Percentiles rank a stretch among this genome's conserved stretches.
These are phyloP conservation scores for Auricularia auricula-judae DNA, from an alignment of 768 basidiomycete species.

Conservation along the genomic window DNA sequence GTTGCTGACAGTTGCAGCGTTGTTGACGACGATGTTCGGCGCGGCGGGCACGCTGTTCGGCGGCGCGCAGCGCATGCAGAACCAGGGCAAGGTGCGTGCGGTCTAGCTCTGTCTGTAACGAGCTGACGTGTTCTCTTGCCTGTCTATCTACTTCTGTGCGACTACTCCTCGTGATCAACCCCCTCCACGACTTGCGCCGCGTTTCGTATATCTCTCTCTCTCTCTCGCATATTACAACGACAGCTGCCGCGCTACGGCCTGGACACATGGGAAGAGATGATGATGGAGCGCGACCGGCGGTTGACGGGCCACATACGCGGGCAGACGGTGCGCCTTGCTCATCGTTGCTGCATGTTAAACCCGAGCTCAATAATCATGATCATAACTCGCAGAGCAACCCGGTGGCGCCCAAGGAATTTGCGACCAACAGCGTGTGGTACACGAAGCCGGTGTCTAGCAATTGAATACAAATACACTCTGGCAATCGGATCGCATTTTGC, in stretches of 20 bases:
- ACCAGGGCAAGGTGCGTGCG: conserved; percentile 71
- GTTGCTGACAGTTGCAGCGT: conserved; percentile 34
- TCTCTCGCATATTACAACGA: background rate
- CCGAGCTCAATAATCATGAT: background rate
- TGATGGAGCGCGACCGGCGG: conserved; percentile 86
- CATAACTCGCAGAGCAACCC: conserved; percentile 44
- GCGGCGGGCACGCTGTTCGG: conserved; percentile 82
- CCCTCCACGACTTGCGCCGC: too few species aligned
- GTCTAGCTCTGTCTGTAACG: too few species aligned
- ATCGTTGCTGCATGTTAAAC: background rate
- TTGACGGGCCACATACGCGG: conserved; percentile 81
- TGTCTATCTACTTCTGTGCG: too few species aligned
- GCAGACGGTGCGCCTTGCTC: conserved; percentile 54
- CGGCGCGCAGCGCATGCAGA: conserved; percentile 66
- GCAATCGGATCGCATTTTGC: too few species aligned
- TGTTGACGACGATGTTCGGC: conserved; percentile 81
- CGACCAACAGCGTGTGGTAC: conserved; percentile 65
- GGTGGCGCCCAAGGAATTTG: conserved; percentile 55
- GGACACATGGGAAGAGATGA: conserved; percentile 89
- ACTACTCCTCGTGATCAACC: too few species aligned
- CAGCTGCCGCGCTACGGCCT: conserved; percentile 77
- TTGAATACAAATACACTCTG: too few species aligned
- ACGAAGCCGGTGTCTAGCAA: conserved; percentile 19
- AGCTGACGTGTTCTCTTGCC: too few species aligned
- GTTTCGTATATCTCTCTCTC: background rate